Base-by-base conservation (phyloP, 2,329 filamentous ascomycete genomes). In the Pseudonectria foliicola region DNA sequence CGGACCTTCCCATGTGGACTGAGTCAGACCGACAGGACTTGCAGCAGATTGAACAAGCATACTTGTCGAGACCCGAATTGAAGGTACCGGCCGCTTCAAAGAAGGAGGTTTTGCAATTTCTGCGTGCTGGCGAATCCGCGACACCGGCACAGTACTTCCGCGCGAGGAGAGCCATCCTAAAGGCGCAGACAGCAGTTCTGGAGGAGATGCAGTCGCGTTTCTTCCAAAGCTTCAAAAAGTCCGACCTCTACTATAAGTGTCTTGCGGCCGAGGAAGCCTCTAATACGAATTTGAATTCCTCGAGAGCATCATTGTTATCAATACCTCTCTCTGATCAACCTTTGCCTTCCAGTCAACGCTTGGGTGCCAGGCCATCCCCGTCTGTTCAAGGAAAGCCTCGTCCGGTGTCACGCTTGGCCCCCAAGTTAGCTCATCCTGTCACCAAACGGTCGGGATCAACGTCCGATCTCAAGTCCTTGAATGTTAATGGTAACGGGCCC, bases 161-260 rank as follows among this genome's bases (percentile, higher is more conserved):
- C 44, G 92, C 92, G 21, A 75, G 92, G 25, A 80, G 82, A 25
- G 83, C 87, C 24, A 82, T 98, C 15, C 59, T 98, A 26, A 77
- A 75, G 42, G 82, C 85, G 0, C 92, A 98, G 56, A 90, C 85
- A 13, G 73, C 77, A 3, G 83, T 89, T 0, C 72, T 95, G 37
- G 85, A 94, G 41, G 80, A 85, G 49, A 85, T 98, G 77, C 82
- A 88, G 52, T 77, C 78, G 14, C 77, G 74, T 11, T 77, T 94
- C 54, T 92, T 92, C 44, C 79, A 83, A 13, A 77, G 76, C 13
- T 98, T 98, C 66, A 94, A 89, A 54, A 85, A 80, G 48, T 95
- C 92, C 0, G 92, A 96, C 53, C 62, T 98, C 1, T 98, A 88
- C 57, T 96, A 92, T 68, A 98, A 98, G 58, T 95, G 89, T 56